These are phyloP conservation scores for Borovskyia barvae DNA, from an alignment of 208 protist genomes.

Conservation along the genomic window DNA sequence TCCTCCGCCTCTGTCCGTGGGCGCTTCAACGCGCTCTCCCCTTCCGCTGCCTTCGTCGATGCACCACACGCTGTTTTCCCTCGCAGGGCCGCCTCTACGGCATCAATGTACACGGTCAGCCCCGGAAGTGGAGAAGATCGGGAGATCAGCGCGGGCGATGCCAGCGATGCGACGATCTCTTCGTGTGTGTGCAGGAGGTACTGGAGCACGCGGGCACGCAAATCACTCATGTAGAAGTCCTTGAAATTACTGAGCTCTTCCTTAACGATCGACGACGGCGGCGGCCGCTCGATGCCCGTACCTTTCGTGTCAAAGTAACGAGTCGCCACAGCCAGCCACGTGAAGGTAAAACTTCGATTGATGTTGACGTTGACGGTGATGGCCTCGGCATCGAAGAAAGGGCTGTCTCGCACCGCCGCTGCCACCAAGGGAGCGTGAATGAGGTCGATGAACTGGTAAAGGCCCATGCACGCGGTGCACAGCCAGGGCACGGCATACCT, in stretches of 20 bases:
- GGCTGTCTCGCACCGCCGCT: slow-evolving; percentile 59
- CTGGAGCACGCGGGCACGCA: slow-evolving; percentile 65
- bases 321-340: slow-evolving; percentile 71
- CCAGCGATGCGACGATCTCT: slow-evolving; percentile 21
- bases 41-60: background rate
- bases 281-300: slow-evolving; percentile 30
- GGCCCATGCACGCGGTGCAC: slow-evolving; percentile 75
- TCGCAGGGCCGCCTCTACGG: background rate
- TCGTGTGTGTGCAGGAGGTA: slow-evolving; percentile 46
- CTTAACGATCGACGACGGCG: slow-evolving; percentile 42
- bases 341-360: slow-evolving; percentile 80
- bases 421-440: slow-evolving; percentile 67
- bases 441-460: slow-evolving; percentile 87
- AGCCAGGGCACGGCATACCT: slow-evolving; percentile 40
- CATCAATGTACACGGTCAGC: slow-evolving; percentile 17
- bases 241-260: slow-evolving; percentile 87
- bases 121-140: slow-evolving; percentile 17
- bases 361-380: slow-evolving; percentile 86
- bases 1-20: slow-evolving; percentile 5
- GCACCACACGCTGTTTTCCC: background rate
- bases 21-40: slow-evolving; percentile 2
- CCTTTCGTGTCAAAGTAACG: slow-evolving; percentile 59
- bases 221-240: slow-evolving; percentile 86
- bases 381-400: slow-evolving; percentile 56
- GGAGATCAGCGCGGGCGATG: slow-evolving; percentile 7